Evolutionary conservation across 305 asterid species (phyloP).

Genomic region (Fraxinus latifolia): DNA sequence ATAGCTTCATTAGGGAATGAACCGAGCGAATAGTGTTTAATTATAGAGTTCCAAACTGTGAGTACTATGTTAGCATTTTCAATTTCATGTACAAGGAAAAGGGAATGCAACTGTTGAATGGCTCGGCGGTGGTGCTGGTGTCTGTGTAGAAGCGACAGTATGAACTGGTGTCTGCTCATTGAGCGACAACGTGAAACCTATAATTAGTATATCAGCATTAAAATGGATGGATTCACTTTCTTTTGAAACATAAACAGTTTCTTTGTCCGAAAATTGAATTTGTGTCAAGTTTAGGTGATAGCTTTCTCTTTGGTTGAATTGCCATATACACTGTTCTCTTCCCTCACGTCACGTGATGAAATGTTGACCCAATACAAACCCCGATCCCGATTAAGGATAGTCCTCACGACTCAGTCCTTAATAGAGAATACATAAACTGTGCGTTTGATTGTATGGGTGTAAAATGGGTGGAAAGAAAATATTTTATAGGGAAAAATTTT

Average conservation of each 20-base stretch:
- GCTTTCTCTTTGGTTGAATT: background rate
- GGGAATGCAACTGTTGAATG: conserved; percentile 71
- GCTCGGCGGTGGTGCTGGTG: conserved; percentile 41
- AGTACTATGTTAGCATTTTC: conserved; percentile 14
- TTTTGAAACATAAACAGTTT: background rate
- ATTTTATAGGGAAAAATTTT: too few relatives aligned
- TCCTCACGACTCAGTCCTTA: background rate
- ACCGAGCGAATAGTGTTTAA: conserved; percentile 62
- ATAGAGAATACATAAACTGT: background rate
- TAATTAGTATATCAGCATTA: background rate
- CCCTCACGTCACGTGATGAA: background rate
- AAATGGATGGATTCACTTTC: background rate
- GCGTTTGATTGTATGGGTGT: too few relatives aligned
- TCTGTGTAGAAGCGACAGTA: conserved; percentile 45
- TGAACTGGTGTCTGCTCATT: conserved; percentile 19
- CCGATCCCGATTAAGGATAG: background rate
- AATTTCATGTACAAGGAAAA: conserved; percentile 30
- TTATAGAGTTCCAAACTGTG: conserved; percentile 60
- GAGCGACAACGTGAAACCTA: background rate
- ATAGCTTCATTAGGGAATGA: conserved; percentile 53
- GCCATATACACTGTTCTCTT: background rate
- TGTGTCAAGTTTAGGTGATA: background rate
- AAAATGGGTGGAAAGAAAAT: too few relatives aligned
- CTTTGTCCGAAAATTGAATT: background rate
- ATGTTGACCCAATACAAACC: background rate